These are phyloP conservation scores for Aspergillus hiratsukae DNA, from an alignment of 2,329 filamentous ascomycete genomes.

Conservation along the genomic window DNA sequence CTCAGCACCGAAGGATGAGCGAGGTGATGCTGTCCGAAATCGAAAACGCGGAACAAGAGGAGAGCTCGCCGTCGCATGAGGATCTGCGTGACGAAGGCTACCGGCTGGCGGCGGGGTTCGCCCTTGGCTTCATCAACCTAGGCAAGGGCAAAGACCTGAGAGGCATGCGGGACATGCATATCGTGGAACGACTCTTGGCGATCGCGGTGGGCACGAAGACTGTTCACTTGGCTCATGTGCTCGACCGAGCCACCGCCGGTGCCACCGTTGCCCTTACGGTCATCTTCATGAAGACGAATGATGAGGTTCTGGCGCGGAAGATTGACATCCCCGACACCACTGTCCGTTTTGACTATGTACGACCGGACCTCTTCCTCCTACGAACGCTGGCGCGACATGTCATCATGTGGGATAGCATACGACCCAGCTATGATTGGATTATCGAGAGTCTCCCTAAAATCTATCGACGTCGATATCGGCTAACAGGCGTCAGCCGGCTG, in stretches of 20 bases:
- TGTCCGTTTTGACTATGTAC: slow-evolving; percentile 90
- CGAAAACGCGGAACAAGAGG: slow-evolving; percentile 78
- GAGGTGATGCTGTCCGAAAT: slow-evolving; percentile 99
- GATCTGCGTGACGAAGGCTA: slow-evolving; percentile 92
- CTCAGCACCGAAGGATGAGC: slow-evolving; percentile 96
- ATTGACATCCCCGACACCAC: slow-evolving; percentile 88
- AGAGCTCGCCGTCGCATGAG: slow-evolving; percentile 64
- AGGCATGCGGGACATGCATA: slow-evolving; percentile 87
- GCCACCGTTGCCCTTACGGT: slow-evolving; percentile 85
- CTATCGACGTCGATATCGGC: slow-evolving; percentile 60
- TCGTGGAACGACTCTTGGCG: slow-evolving; percentile 80
- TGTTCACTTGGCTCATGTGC: slow-evolving; percentile 84
- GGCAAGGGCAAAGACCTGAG: slow-evolving; percentile 83
- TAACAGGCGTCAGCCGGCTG: slow-evolving; percentile 59
- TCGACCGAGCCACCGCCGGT: slow-evolving; percentile 90
- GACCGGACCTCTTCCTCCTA: slow-evolving; percentile 86
- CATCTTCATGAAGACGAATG: slow-evolving; percentile 96
- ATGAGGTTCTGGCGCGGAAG: slow-evolving; percentile 79
- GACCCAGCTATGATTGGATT: slow-evolving; percentile 71
- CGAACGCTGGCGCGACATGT: slow-evolving; percentile 84
- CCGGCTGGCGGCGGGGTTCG: slow-evolving; percentile 86
- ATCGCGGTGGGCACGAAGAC: slow-evolving; percentile 86
- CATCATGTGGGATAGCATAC: slow-evolving; percentile 86
- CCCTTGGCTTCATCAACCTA: slow-evolving; percentile 89
- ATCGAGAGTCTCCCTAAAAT: slow-evolving; percentile 64